These are phyloP conservation scores for Amanita pseudoporphyria DNA, from an alignment of 768 basidiomycete genomes.

Conservation along the genomic window DNA sequence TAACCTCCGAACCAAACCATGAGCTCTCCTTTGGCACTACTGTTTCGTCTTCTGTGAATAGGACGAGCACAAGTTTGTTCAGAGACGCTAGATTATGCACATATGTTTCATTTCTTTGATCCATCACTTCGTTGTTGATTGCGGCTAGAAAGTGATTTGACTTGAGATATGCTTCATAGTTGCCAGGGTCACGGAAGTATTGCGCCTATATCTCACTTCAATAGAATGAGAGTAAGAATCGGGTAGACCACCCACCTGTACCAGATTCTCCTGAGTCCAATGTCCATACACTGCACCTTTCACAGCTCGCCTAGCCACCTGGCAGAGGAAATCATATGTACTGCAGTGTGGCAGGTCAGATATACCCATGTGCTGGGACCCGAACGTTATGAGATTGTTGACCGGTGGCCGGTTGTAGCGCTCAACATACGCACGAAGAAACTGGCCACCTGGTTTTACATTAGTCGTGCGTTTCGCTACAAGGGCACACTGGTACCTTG, in stretches of 20 bases:
- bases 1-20: constrained; percentile 75
- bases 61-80: constrained; percentile 58
- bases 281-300: constrained; percentile 56
- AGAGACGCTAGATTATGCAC: constrained; percentile 49
- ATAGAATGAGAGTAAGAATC: neutral
- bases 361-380: constrained; percentile 82
- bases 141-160: constrained; percentile 59
- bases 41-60: constrained; percentile 67
- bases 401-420: constrained; percentile 64
- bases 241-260: constrained; percentile 42
- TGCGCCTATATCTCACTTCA: constrained; percentile 47
- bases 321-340: constrained; percentile 60
- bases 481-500: constrained; percentile 39
- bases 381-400: constrained; percentile 79
- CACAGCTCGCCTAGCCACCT: constrained; percentile 50
- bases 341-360: constrained; percentile 64
- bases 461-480: neutral
- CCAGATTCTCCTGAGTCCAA: constrained; percentile 69
- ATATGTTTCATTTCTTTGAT: constrained; percentile 49
- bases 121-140: constrained; percentile 71
- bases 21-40: constrained; percentile 78
- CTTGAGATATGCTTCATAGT: constrained; percentile 46
- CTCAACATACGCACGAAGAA: constrained; percentile 79
- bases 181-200: constrained; percentile 70
- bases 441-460: constrained; percentile 55